These are phyloP conservation scores for Trifolium pratense DNA, from an alignment of 306 rosid species.

Conservation along the genomic window DNA sequence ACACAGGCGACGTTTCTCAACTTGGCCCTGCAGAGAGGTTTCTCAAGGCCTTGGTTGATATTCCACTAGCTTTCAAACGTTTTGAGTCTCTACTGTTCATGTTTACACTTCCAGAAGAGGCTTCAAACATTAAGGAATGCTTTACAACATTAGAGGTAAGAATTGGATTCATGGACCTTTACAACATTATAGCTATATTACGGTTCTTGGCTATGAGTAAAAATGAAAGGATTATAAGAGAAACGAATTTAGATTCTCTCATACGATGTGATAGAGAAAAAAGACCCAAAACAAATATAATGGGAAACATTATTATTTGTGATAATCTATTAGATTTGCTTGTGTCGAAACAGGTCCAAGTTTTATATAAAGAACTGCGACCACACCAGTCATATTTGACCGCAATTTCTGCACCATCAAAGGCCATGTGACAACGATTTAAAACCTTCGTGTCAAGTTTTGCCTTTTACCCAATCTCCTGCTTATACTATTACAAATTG, in stretches of 20 bases:
- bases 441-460: neutral
- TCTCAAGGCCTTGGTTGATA: slow-evolving; percentile 77
- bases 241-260: neutral
- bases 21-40: slow-evolving; percentile 94
- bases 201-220: slow-evolving; percentile 5
- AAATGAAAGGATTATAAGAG: slow-evolving; percentile 29
- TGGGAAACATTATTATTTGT: neutral
- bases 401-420: neutral
- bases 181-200: neutral
- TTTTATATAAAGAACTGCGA: neutral
- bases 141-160: slow-evolving; percentile 75
- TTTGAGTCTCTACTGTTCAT: slow-evolving; percentile 70
- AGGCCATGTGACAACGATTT: neutral
- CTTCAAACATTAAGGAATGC: slow-evolving; percentile 61
- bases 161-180: neutral
- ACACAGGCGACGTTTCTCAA: slow-evolving; percentile 57
- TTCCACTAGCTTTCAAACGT: slow-evolving; percentile 86
- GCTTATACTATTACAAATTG: neutral
- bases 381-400: neutral
- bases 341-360: neutral
- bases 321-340: neutral
- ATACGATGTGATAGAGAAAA: neutral
- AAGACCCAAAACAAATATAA: neutral
- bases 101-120: slow-evolving; percentile 67
- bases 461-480: slow-evolving; percentile 3